A percentile compares a stretch with the other conserved stretches of the same genome.
phyloP scores from a whole-genome alignment of 805 yeast species.

The Saccharomycopsis babjevae region DNA sequence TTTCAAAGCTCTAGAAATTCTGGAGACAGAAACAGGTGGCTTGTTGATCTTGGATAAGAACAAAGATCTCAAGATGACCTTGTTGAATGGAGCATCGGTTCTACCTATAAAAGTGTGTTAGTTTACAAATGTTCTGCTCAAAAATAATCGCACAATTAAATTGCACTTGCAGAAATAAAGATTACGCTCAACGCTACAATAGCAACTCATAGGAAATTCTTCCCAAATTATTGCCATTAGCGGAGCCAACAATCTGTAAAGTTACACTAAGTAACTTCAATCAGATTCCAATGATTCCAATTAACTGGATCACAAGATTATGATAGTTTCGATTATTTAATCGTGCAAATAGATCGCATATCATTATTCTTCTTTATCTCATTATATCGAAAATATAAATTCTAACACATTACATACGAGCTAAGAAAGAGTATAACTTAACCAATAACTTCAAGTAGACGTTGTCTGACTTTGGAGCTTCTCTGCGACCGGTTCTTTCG shows the following conservation, averaged over 20 bases:
- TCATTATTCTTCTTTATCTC: background rate
- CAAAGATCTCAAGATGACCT: slow-evolving; percentile 85
- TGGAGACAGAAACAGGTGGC: slow-evolving; percentile 97
- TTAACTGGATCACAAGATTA: background rate
- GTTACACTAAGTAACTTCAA: background rate
- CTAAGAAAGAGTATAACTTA: slow-evolving; percentile 97
- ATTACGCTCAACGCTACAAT: slow-evolving; percentile 15
- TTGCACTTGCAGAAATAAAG: slow-evolving; percentile 32
- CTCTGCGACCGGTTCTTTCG: slow-evolving; percentile 91
- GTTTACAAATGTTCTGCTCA: slow-evolving; percentile 38
- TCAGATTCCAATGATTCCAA: background rate
- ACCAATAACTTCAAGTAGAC: slow-evolving; percentile 97
- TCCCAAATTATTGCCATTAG: background rate
- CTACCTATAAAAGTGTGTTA: slow-evolving; percentile 57
- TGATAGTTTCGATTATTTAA: background rate
- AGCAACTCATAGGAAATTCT: background rate
- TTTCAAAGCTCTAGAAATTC: slow-evolving; percentile 73
- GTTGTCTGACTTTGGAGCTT: slow-evolving; percentile 99
- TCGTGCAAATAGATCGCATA: background rate
- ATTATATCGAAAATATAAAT: background rate
- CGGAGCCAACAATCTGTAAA: slow-evolving; percentile 1
- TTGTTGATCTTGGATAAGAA: slow-evolving; percentile 98
- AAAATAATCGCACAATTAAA: slow-evolving; percentile 28
- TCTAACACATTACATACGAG: slow-evolving; percentile 65
- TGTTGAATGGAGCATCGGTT: slow-evolving; percentile 98